These are phyloP conservation scores for Sclerospora graminicola DNA, from an alignment of 352 stramenopile species.

Conservation along the genomic window DNA sequence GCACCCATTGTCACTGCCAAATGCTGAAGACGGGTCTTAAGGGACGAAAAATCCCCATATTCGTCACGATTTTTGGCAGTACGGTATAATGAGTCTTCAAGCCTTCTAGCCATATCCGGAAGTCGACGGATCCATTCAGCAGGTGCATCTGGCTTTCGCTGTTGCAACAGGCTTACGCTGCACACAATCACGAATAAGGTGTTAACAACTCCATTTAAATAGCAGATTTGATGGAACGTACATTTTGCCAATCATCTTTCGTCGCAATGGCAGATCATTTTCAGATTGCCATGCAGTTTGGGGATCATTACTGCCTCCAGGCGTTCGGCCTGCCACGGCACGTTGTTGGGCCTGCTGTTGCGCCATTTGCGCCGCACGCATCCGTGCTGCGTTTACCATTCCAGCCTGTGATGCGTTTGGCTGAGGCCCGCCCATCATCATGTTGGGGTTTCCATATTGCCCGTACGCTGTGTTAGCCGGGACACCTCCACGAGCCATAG, in stretches of 20 bases:
- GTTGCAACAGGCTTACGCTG: constrained; percentile 91
- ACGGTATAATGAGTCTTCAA: constrained; percentile 96
- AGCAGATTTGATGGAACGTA: constrained; percentile 17
- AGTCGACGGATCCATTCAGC: constrained; percentile 96
- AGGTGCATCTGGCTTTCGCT: constrained; percentile 94
- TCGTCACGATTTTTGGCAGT: constrained; percentile 88
- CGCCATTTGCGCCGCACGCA: constrained; percentile 35
- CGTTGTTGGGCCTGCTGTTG: constrained; percentile 43
- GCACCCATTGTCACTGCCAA: constrained; percentile 88
- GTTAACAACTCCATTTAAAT: not conserved
- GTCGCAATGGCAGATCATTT: constrained; percentile 72
- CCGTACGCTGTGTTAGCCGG: constrained; percentile 35
- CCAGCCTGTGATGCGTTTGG: constrained; percentile 23
- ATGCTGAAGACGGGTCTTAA: constrained; percentile 95
- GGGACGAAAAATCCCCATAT: constrained; percentile 92
- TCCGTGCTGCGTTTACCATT: constrained; percentile 32
- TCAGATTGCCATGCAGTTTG: constrained; percentile 82
- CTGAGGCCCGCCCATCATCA: constrained; percentile 40
- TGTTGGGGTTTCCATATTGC: constrained; percentile 56
- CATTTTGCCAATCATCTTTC: constrained; percentile 90
- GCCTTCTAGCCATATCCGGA: constrained; percentile 95
- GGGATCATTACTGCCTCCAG: constrained; percentile 26
- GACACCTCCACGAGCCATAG: constrained; percentile 36
- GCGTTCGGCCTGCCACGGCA: constrained; percentile 26
- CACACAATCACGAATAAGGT: constrained; percentile 1